phyloP scores from a whole-genome alignment of 2,329 filamentous ascomycete species.

The Fusarium anthophilum region DNA sequence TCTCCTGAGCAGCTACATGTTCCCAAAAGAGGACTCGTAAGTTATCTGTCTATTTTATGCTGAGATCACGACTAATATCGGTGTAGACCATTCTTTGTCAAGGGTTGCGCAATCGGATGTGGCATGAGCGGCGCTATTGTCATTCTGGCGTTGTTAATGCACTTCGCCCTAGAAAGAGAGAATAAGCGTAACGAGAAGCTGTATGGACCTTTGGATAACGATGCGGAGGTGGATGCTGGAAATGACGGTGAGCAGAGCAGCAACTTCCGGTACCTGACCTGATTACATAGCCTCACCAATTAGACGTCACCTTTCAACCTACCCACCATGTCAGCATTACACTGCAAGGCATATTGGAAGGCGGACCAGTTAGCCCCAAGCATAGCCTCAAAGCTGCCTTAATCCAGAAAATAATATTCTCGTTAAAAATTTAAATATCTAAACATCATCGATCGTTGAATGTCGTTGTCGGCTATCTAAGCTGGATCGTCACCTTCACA shows the following conservation, averaged over 20 bases:
- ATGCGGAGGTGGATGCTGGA: not conserved
- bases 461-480: no score
- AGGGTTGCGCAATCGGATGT: conserved; percentile 25
- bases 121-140: conserved; percentile 11
- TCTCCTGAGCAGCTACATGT: conserved; percentile 26
- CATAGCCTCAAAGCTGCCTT: not conserved
- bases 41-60: accelerated
- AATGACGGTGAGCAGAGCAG: not conserved
- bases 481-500: no score
- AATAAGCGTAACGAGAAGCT: not conserved
- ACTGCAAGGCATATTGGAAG: not conserved
- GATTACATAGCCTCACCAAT: not conserved
- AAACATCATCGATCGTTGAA: no score
- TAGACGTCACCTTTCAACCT: not conserved
- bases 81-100: conserved; percentile 5
- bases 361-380: no score
- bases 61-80: accelerated
- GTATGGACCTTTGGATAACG: not conserved
- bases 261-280: conserved; percentile 15
- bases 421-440: no score
- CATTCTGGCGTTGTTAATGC: not conserved
- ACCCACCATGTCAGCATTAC: not conserved
- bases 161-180: conserved; percentile 7
- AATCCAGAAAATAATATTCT: not conserved
- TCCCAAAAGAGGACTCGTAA: conserved; percentile 24